Conservation (phyloP, 2,329 filamentous ascomycete species). For the Bipolaris cookei region DNA sequence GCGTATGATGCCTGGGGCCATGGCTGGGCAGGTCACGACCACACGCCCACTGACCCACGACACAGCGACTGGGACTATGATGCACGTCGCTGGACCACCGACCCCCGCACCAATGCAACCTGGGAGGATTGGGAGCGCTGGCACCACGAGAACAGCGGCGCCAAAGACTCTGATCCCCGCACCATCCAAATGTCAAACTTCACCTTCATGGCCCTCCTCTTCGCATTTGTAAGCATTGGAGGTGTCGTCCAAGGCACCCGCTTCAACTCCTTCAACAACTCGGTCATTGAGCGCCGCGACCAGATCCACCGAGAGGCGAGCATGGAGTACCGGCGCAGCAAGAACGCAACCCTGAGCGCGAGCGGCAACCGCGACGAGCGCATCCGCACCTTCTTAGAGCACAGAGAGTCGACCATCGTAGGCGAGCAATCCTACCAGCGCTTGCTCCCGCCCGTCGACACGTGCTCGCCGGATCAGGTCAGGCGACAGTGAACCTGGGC, state of each 20-base stretch:
- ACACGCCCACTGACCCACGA: slow-evolving; percentile 27
- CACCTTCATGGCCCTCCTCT: slow-evolving; percentile 75
- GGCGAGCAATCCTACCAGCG: slow-evolving; percentile 56
- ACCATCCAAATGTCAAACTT: slow-evolving; percentile 77
- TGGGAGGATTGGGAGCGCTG: slow-evolving; percentile 95
- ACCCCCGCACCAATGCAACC: slow-evolving; percentile 76
- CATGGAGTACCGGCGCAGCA: slow-evolving; percentile 64
- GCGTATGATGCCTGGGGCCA: slow-evolving; percentile 83
- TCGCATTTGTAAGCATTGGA: slow-evolving; percentile 71
- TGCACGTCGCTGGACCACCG: slow-evolving; percentile 43
- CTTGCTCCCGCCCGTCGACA: slow-evolving; percentile 55
- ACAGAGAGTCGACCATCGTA: slow-evolving; percentile 49
- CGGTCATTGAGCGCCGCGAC: slow-evolving; percentile 70
- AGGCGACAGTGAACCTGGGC: slow-evolving; percentile 33
- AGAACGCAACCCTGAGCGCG: slow-evolving; percentile 58
- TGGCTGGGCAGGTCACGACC: slow-evolving; percentile 69
- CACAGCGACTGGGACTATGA: slow-evolving; percentile 36
- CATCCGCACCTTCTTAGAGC: slow-evolving; percentile 76
- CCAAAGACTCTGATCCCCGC: slow-evolving; percentile 49
- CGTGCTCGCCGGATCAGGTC: slow-evolving; percentile 54
- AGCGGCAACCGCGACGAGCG: slow-evolving; percentile 57
- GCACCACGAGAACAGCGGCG: slow-evolving; percentile 41
- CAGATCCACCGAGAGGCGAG: slow-evolving; percentile 71
- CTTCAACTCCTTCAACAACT: slow-evolving; percentile 66
- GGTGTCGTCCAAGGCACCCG: slow-evolving; percentile 74